Evolutionary conservation across 129 eudicot species (phyloP).

Genomic region (Glebionis coronaria): DNA sequence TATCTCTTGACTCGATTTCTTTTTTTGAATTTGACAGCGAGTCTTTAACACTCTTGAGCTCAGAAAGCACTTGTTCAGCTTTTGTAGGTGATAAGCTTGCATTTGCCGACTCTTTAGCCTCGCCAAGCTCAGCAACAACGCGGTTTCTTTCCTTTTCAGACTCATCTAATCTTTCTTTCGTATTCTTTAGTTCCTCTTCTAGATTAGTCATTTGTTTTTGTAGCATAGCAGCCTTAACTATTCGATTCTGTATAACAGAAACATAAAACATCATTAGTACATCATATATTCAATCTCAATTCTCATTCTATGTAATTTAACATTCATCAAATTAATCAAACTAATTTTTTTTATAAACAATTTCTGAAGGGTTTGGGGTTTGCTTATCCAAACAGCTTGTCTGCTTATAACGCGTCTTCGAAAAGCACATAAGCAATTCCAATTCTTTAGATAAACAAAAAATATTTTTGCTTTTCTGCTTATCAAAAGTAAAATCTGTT

Average conservation of each 20-base stretch:
- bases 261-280: constrained; percentile 5
- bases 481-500: too few relatives aligned
- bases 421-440: too few relatives aligned
- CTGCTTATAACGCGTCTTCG: too few relatives aligned
- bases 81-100: constrained; percentile 32
- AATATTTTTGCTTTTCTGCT: too few relatives aligned
- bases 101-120: constrained; percentile 25
- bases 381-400: too few relatives aligned
- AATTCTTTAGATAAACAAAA: too few relatives aligned
- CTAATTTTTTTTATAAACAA: not conserved
- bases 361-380: too few relatives aligned
- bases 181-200: constrained; percentile 47
- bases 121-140: constrained; percentile 31
- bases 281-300: not conserved
- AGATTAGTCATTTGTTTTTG: constrained; percentile 41
- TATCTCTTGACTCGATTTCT: constrained; percentile 46
- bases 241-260: constrained; percentile 36
- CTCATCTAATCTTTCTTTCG: constrained; percentile 32
- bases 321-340: not conserved
- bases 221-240: constrained; percentile 42
- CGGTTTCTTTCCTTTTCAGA: constrained; percentile 38
- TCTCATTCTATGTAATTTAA: too few relatives aligned
- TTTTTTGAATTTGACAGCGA: constrained; percentile 25
- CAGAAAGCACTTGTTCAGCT: constrained; percentile 30
- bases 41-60: constrained; percentile 43